Base-by-base conservation (phyloP, 73 alveolate genomes). In the Uronychia setigera region DNA sequence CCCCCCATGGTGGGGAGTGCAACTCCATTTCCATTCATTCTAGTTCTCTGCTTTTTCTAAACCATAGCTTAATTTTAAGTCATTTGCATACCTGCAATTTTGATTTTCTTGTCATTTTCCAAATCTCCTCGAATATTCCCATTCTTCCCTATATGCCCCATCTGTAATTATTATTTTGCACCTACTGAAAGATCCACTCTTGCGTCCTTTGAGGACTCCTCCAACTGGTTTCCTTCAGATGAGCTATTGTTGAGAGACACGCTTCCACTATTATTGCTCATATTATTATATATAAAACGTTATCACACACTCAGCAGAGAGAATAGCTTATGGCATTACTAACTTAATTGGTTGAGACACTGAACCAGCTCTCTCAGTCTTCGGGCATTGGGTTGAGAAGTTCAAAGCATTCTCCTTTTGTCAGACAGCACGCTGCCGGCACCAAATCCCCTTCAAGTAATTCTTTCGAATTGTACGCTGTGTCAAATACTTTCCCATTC, bases 301-400 rank as follows among this genome's bases (percentile, higher is more conserved):
- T n/a, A n/a, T n/a, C n/a, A n/a, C n/a, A n/a, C n/a, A n/a, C n/a
- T n/a, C n/a, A n/a, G n/a, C n/a, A n/a, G n/a, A n/a, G n/a, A n/a
- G n/a, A n/a, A n/a, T n/a, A n/a, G n/a, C n/a, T n/a, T n/a, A n/a
- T n/a, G n/a, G n/a, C n/a, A n/a, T n/a, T n/a, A n/a, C n/a, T n/a
- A n/a, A 19, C 67, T 46, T 46, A 46, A 46, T 46, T 46, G 67
- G 67, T 46, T 46, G 67, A 11, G 67, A 11, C 67, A n/a, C n/a
- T n/a, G n/a, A n/a, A n/a, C n/a, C n/a, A n/a, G n/a, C n/a, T 11
- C 33, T 74, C 85, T 85, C 92, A 85, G 60, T 85, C 92, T 33
- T 85, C 92, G 14, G 92, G 92, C 81, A 85, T 77, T 1, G 87
- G 92, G 85, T 60, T 85, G 27, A 78, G 46, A 28, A 85, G 67